Percentiles rank a stretch among this genome's conserved stretches.
phyloP scores from a whole-genome alignment of 805 yeast species.

The Teunomyces panamensis region DNA sequence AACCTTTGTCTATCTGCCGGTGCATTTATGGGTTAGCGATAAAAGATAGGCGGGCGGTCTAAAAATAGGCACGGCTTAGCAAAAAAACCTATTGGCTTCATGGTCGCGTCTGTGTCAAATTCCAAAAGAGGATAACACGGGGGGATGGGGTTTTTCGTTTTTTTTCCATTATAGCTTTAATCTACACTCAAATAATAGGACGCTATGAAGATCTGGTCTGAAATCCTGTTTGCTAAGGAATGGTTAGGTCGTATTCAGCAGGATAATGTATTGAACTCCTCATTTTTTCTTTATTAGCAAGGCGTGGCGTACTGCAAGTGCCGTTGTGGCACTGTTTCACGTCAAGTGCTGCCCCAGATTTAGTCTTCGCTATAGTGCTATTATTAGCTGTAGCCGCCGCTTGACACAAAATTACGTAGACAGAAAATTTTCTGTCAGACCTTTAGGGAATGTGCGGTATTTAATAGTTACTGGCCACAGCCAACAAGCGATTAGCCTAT shows the following conservation, averaged over 20 bases:
- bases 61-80: conserved; percentile 1
- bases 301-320: no score
- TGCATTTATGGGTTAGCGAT: conserved; percentile 48
- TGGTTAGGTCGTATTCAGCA: not conserved
- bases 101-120: no score
- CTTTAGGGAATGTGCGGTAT: not conserved
- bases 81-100: not conserved
- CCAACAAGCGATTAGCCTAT: not conserved
- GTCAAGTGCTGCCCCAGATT: not conserved
- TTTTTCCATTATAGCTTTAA: not conserved
- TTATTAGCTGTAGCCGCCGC: not conserved
- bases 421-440: not conserved
- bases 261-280: no score
- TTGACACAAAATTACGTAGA: not conserved
- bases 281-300: no score
- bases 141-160: not conserved
- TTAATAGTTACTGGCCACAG: not conserved
- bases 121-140: not conserved
- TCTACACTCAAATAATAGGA: not conserved
- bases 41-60: not conserved
- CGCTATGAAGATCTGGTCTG: not conserved
- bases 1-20: conserved; percentile 94
- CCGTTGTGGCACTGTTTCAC: not conserved
- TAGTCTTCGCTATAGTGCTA: not conserved
- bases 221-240: not conserved